Percentiles rank a stretch among this genome's conserved stretches.
These are phyloP conservation scores for Castanospermum australe DNA, from an alignment of 306 rosid species.

Conservation along the genomic window DNA sequence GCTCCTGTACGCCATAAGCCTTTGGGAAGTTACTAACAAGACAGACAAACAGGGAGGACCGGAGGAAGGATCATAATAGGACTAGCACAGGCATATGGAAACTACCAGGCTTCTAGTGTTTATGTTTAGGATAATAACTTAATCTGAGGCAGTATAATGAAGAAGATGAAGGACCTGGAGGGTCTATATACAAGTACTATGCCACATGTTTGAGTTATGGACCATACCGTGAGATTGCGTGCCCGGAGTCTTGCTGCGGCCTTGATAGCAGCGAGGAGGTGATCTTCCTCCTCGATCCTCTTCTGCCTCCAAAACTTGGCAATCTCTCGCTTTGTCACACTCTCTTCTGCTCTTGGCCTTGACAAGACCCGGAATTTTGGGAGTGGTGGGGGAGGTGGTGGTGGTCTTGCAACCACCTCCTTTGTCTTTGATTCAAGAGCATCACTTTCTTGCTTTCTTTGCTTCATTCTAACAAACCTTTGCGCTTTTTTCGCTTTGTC, in stretches of 20 bases:
- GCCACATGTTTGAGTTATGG: neutral
- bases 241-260: constrained; percentile 76
- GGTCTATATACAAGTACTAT: too few relatives aligned
- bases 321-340: constrained; percentile 74
- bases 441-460: constrained; percentile 28
- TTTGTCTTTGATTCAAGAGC: constrained; percentile 26
- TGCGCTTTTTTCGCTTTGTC: neutral
- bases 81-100: neutral
- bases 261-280: constrained; percentile 79
- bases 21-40: neutral
- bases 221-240: constrained; percentile 58
- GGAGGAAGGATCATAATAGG: neutral
- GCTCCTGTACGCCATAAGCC: constrained; percentile 43
- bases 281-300: constrained; percentile 65
- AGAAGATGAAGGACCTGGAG: neutral
- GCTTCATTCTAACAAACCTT: constrained; percentile 24
- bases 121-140: neutral
- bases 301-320: constrained; percentile 80
- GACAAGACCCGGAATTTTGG: constrained; percentile 36
- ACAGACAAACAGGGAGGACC: neutral
- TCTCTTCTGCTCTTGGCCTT: constrained; percentile 31
- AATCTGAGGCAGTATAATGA: neutral
- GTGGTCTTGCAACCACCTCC: constrained; percentile 15
- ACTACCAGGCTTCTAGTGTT: neutral
- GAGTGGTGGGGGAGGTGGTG: constrained; percentile 56